Percentiles rank a stretch among this genome's conserved stretches.
phyloP scores from a whole-genome alignment of 805 yeast species.

The Cyberlindnera mississippiensis region DNA sequence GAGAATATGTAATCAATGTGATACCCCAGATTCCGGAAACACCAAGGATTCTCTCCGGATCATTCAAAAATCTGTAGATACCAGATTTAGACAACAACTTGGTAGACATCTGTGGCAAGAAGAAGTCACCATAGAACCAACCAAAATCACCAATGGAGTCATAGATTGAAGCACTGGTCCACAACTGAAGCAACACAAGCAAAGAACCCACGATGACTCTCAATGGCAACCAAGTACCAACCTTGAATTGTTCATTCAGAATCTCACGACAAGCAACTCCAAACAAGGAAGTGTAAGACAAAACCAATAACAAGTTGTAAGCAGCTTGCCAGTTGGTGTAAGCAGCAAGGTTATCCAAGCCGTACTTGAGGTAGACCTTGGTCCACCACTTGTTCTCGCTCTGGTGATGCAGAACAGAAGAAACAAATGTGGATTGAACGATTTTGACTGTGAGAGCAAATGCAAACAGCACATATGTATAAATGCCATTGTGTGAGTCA shows the following conservation, averaged over 20 bases:
- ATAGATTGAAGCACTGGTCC: constrained; percentile 67
- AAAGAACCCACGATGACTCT: constrained; percentile 56
- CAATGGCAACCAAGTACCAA: constrained; percentile 43
- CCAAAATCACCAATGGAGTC: constrained; percentile 77
- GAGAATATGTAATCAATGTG: constrained; percentile 55
- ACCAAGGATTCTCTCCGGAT: constrained; percentile 78
- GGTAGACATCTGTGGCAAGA: constrained; percentile 50
- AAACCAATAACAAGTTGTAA: constrained; percentile 47
- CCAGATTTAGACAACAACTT: constrained; percentile 68
- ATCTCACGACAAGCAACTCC: constrained; percentile 34
- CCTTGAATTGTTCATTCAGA: constrained; percentile 24
- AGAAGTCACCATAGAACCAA: constrained; percentile 90
- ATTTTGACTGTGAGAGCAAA: constrained; percentile 43
- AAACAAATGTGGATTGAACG: constrained; percentile 47
- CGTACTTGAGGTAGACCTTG: constrained; percentile 57
- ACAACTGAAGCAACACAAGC: constrained; percentile 54
- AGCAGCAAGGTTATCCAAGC: constrained; percentile 59
- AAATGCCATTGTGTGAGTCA: constrained; percentile 26
- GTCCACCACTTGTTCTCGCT: constrained; percentile 61
- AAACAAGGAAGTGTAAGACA: constrained; percentile 53
- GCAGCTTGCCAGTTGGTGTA: constrained; percentile 70
- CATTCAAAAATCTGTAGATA: constrained; percentile 74
- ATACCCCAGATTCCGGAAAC: constrained; percentile 77
- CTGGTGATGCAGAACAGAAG: constrained; percentile 52
- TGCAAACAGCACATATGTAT: constrained; percentile 28